phyloP scores from a whole-genome alignment of 805 yeast species.

The Lachancea kluyveri region DNA sequence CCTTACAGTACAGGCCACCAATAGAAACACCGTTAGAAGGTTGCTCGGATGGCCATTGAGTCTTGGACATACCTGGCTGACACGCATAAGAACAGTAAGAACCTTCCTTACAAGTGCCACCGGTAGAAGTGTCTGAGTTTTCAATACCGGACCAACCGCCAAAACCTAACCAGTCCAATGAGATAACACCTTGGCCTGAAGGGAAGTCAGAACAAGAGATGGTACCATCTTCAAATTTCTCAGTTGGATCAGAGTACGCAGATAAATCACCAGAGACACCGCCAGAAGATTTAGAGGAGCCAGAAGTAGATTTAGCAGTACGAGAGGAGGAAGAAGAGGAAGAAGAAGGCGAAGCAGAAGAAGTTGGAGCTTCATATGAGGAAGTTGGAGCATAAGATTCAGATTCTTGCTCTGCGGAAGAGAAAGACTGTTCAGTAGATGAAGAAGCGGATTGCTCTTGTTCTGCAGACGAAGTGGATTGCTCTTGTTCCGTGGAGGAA shows the following conservation, averaged over 20 bases:
- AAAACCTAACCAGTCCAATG: conserved; percentile 47
- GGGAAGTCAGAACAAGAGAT: conserved; percentile 62
- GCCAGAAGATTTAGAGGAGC: conserved; percentile 30
- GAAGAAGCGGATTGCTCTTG: neutral
- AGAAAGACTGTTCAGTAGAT: conserved; percentile 3
- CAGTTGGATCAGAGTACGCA: conserved; percentile 42
- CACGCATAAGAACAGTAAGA: conserved; percentile 74
- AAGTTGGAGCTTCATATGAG: conserved; percentile 5
- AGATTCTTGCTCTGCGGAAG: conserved; percentile 5
- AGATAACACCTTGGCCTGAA: conserved; percentile 60
- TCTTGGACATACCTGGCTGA: conserved; percentile 74
- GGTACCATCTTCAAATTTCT: conserved; percentile 60
- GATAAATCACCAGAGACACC: conserved; percentile 48
- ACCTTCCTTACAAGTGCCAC: conserved; percentile 56
- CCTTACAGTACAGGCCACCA: conserved; percentile 62
- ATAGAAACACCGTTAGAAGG: conserved; percentile 64
- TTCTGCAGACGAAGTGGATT: neutral
- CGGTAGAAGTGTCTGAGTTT: conserved; percentile 61
- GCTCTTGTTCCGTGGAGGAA: neutral
- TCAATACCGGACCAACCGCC: conserved; percentile 46
- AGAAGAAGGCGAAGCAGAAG: conserved; percentile 14
- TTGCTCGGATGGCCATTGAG: conserved; percentile 69
- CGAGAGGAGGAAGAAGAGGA: conserved; percentile 21
- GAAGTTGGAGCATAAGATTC: conserved; percentile 6
- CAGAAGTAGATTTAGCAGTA: conserved; percentile 23